Conservation (phyloP, 768 basidiomycete genomes). For the Lentinula boryana region DNA sequence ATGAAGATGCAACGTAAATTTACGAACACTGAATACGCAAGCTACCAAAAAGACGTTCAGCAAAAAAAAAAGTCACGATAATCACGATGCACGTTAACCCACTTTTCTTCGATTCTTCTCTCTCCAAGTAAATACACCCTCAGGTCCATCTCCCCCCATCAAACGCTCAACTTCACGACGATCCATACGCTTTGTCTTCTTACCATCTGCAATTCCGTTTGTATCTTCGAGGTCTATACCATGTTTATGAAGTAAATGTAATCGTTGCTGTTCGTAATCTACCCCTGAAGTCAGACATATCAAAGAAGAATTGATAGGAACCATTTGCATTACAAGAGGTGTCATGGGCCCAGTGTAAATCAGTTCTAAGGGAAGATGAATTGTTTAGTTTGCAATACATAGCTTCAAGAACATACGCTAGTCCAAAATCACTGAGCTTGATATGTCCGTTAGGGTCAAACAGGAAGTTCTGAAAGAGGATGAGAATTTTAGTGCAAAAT, state of each 20-base stretch:
- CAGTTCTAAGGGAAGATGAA: conserved; percentile 47
- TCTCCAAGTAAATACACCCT: conserved; percentile 90
- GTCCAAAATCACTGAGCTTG: conserved; percentile 90
- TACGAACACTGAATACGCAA: conserved; percentile 84
- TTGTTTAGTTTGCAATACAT: neutral
- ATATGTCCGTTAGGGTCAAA: conserved; percentile 94
- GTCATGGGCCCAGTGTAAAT: conserved; percentile 97
- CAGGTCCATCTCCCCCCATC: conserved; percentile 79
- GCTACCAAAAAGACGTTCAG: conserved; percentile 32
- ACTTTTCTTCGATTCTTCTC: conserved; percentile 92
- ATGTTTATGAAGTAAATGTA: conserved; percentile 83
- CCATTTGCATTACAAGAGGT: conserved; percentile 62
- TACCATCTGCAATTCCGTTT: conserved; percentile 57
- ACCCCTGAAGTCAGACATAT: conserved; percentile 9
- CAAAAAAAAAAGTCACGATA: conserved; percentile 15
- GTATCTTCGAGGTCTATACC: conserved; percentile 91
- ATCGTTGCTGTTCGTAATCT: conserved; percentile 95
- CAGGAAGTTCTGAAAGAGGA: conserved; percentile 73
- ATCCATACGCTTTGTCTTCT: conserved; percentile 73
- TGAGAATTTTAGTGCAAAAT: conserved; percentile 14
- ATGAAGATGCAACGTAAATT: conserved; percentile 8
- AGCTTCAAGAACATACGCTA: conserved; percentile 63
- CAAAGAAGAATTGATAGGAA: conserved; percentile 1
- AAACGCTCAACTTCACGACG: conserved; percentile 76
- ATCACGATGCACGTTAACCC: conserved; percentile 1